Base-by-base conservation (phyloP, 176 grass and related monocot species). In the Hsuehochloa calcarea region DNA sequence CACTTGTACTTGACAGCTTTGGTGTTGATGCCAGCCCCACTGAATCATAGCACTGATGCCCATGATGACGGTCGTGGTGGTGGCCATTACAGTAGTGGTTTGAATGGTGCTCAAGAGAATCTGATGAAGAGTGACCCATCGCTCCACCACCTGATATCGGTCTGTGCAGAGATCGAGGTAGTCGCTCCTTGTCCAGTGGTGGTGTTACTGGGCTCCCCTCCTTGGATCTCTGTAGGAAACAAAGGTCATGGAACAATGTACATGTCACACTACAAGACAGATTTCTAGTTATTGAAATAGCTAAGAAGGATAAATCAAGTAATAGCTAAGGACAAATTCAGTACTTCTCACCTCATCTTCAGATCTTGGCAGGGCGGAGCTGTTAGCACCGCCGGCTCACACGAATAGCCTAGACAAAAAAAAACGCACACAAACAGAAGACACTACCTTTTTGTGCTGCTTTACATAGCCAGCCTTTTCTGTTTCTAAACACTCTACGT, bases 1-100 rank as follows among this genome's bases (percentile, higher is more conserved):
- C 96, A 49, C 93, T 94, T 62, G 96, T 99, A 29, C 96, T 96
- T 23, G 96, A 99, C 65, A 96, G 83, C 76, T 99, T 99, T 11
- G 93, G 96, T 52, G 93, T 99, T 38, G 90, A 92, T 26, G 75
- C 85, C 26, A 96, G 39, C 12, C 88, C 85, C 16, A 78, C 74
- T 62, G 86, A 85, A 22, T 93, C 88, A 79, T 88, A 89, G 77
- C 78, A 83, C 22, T 90, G 83, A 37, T 87, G 90, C 10, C 72
- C 85, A 61, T 78, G 85, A 43, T 85, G 86, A 25, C 40, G 89
- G 38, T 89, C 34, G 80, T 61, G 70, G 25, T 88, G 86, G 75
- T 62, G 62, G 13, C 75, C 80, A 44, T 87, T 75, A 52, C 75
- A 80, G 70, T 69, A 84, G 50, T 31, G 77, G 50, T 40, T 85